Base-by-base conservation (phyloP, 805 yeast species). In the Saturnispora sekii region DNA sequence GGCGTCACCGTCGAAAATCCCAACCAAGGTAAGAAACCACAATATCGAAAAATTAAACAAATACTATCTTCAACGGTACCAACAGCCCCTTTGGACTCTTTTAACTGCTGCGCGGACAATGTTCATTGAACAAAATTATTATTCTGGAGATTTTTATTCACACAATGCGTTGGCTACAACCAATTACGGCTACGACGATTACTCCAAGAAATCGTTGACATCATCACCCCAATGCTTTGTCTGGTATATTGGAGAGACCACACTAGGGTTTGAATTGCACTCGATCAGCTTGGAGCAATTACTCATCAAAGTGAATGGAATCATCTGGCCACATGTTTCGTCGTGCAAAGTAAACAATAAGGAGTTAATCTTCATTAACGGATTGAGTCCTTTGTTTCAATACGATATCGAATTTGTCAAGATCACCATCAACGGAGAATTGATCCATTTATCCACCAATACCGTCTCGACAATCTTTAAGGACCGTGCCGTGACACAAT, bases 281-380 rank as follows among this genome's bases (percentile, higher is more conserved):
- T 69, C 74, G 41, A 68, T 68, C 15, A 57, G 60, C 38, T 64
- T 67, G 44, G 68, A 69, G 41, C 70, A 63, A 44, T 56, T 72
- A 5, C 62, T 67, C 38, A 70, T 70, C 10, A 61, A 67, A 44
- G 85, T 81, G 4, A 81, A 81, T 53, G 86, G 85, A 17, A 71
- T 81, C 17, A 69, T 74, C 11, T 81, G 88, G 88, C 73, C 78
- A 21, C 85, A 79, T 54, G 76, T 77, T 1, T 69, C 78, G 0
- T 67, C 74, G 33, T 77, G 77, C 39, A 65, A 67, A 12, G 57
- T 66, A 14, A 64, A 64, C 17, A 70, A 70, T 30, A 73, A 73
- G 38, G 75, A 73, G 43, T 63, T 72, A 42, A 68, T 78, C n/a
- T 70, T 78, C 1, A 76, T 81, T 14, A 73, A 77, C 51, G 87